Conservation (phyloP, 352 stramenopile species). For the Pythium dissotocum region DNA sequence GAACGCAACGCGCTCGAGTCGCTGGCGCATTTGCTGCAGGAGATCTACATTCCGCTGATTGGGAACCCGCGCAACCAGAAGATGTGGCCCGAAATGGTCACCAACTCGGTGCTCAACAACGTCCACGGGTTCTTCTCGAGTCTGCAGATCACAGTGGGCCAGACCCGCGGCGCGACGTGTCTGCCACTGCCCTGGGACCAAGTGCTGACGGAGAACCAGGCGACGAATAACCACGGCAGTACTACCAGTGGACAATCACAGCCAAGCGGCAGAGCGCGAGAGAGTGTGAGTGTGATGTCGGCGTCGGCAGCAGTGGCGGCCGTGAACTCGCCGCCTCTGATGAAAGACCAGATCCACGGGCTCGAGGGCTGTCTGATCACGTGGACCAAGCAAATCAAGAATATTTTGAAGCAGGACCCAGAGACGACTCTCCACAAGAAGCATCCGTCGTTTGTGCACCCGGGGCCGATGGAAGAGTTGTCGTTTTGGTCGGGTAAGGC, state of each 20-base stretch:
- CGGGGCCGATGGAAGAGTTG: constrained; percentile 87
- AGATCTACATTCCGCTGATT: constrained; percentile 76
- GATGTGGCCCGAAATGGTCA: constrained; percentile 82
- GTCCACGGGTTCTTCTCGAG: constrained; percentile 81
- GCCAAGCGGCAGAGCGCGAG: background rate
- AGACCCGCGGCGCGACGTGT: constrained; percentile 81
- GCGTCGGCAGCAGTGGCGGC: background rate
- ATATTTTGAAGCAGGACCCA: constrained; percentile 90
- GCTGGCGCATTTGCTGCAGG: constrained; percentile 65
- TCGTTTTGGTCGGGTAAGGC: constrained; percentile 87
- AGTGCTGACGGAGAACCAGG: constrained; percentile 52
- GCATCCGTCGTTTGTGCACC: constrained; percentile 43
- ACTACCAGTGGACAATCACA: background rate
- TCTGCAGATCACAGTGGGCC: constrained; percentile 87
- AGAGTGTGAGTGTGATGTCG: constrained; percentile 6
- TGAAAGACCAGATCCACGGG: constrained; percentile 84
- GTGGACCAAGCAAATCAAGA: constrained; percentile 95
- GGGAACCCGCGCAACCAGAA: constrained; percentile 80
- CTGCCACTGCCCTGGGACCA: constrained; percentile 85
- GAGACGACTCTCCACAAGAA: constrained; percentile 71
- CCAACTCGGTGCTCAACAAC: constrained; percentile 74
- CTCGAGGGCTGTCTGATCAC: constrained; percentile 91
- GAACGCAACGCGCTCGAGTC: constrained; percentile 77
- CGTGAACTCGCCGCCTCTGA: constrained; percentile 22
- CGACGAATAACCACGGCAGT: constrained; percentile 23